A percentile compares a stretch with the other conserved stretches of the same genome.
These are phyloP conservation scores for Alternaria burnsii DNA, from an alignment of 2,329 filamentous ascomycete species.

Conservation along the genomic window DNA sequence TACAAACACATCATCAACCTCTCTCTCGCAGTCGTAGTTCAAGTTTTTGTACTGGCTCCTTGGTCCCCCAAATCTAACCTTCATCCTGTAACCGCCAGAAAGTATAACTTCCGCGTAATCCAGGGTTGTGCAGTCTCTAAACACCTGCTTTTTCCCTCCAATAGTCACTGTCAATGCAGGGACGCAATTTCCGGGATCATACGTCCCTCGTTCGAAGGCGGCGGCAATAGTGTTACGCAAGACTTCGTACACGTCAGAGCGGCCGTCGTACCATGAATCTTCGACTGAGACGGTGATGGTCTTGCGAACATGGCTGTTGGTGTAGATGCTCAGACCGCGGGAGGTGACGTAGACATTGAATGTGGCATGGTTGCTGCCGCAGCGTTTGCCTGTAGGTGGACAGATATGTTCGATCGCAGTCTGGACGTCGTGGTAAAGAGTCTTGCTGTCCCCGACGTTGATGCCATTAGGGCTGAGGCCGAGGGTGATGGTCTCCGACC, in stretches of 20 bases:
- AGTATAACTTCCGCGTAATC: not conserved
- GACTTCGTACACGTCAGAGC: not conserved
- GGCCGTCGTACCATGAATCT: not conserved
- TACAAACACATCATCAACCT: not conserved
- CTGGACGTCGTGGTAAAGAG: not conserved
- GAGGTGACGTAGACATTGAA: not conserved
- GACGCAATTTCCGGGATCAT: not conserved
- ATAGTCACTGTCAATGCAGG: not conserved
- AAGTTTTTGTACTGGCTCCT: not conserved
- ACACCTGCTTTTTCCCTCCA: not conserved
- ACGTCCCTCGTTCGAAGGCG: not conserved
- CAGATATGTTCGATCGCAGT: not conserved
- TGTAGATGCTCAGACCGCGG: not conserved
- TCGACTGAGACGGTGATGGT: not conserved
- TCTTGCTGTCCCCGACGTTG: not conserved
- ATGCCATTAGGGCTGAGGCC: not conserved
- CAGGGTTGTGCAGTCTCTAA: not conserved
- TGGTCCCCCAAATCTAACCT: not conserved
- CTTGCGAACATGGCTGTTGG: not conserved
- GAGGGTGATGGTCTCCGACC: not conserved
- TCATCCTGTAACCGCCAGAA: not conserved
- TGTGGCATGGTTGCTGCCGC: not conserved
- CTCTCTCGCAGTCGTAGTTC: not conserved
- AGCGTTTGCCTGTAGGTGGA: not conserved
- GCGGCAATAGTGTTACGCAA: not conserved